Base-by-base conservation (phyloP, 2,329 filamentous ascomycete genomes). In the Alternaria sp. region DNA sequence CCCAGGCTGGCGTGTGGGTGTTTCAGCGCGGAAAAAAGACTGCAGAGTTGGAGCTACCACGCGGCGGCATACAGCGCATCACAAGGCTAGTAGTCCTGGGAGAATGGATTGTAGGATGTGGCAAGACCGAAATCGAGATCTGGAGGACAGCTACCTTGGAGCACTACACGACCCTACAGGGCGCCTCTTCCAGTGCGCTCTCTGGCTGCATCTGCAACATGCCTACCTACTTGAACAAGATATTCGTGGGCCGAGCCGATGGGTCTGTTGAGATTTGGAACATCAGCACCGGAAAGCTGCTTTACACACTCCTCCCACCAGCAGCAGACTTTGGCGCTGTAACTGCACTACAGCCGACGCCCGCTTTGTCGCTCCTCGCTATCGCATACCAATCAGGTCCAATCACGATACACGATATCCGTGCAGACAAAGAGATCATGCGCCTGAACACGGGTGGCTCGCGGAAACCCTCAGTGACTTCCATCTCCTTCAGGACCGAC, bases 211-310 rank as follows among this genome's bases (percentile, higher is more conserved):
- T 97, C 68, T 91, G 89, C 75, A 96, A 88, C 71, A 93, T 98
- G 90, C 94, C 94, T 1, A 98, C 95, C 0, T 96, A 93, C 78
- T 80, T 99, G 62, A 99, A 99, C 84, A 99, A 99, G 80, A 87
- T 99, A 44, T 93, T 98, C 66, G 91, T 93, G 3, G 96, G 93
- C 9, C 89, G 93, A 70, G 87, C 87, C 64, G 93, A 99, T 76
- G 95, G 95, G 7, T 91, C 89, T 78, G 89, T 97, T 8, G 95
- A 99, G 75, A 96, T 99, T 51, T 99, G 95, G 94, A 99, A 99
- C 75, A 83, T 99, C 62, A 96, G 91, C 75, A 97, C 92, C 4
- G 94, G 85, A 48, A 97, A 96, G 78, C 84, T 97, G 54, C 88
- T 99, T 28, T 96, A 97, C 78, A 96, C 93, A 2, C 89, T 99